Evolutionary conservation across 306 rosid genomes (phyloP).

Genomic region (Arachis hypogaea): DNA sequence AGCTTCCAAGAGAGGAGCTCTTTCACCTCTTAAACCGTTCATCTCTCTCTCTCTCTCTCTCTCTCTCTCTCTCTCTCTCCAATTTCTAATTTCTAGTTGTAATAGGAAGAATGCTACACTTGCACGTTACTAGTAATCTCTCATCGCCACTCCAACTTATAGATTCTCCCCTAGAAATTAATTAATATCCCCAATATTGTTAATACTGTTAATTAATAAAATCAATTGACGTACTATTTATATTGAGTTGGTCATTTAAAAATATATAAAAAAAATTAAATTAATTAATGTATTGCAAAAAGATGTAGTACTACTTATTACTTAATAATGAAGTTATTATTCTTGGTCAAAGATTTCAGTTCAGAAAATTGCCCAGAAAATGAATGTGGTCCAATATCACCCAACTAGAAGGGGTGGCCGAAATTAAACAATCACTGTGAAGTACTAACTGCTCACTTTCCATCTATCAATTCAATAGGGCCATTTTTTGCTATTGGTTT

Average conservation of each 20-base stretch:
- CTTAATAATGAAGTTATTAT: background rate
- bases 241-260: too few relatives aligned
- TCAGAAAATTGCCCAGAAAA: background rate
- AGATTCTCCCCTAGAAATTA: too few relatives aligned
- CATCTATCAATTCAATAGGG: background rate
- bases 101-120: too few relatives aligned
- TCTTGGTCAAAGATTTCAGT: background rate
- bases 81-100: too few relatives aligned
- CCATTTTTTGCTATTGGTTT: background rate
- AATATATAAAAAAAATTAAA: too few relatives aligned
- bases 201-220: too few relatives aligned
- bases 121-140: too few relatives aligned
- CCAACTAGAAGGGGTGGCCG: background rate
- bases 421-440: background rate
- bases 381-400: conserved; percentile 5
- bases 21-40: conserved; percentile 42
- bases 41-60: conserved; percentile 27
- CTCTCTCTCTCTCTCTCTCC: background rate
- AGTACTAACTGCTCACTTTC: background rate
- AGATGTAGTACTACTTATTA: too few relatives aligned
- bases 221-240: too few relatives aligned
- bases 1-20: conserved; percentile 50
- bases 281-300: too few relatives aligned
- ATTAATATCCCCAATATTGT: too few relatives aligned
- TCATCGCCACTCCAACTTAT: too few relatives aligned